Evolutionary conservation across 495 filamentous ascomycete genomes (phyloP).

Genomic region (Thozetella sp.): DNA sequence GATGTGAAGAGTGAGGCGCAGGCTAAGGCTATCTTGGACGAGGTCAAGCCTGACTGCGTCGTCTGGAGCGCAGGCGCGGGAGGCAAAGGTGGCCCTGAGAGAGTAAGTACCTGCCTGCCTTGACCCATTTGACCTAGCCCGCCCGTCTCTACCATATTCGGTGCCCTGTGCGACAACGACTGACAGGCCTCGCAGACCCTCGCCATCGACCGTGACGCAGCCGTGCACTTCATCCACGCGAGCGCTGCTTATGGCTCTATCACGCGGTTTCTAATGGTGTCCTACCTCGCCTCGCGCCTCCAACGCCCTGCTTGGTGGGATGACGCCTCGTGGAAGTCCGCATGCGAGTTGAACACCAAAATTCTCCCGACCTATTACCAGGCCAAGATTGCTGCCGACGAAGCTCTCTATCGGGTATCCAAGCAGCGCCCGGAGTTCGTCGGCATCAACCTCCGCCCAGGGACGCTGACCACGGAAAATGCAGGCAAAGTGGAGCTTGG

Average conservation of each 20-base stretch:
- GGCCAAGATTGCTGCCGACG: constrained; percentile 77
- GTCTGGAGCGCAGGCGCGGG: constrained; percentile 81
- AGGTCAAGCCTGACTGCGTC: constrained; percentile 67
- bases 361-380: constrained; percentile 66
- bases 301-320: constrained; percentile 67
- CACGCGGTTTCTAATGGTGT: constrained; percentile 75
- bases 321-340: constrained; percentile 56
- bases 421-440: constrained; percentile 48
- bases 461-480: constrained; percentile 59
- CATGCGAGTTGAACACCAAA: constrained; percentile 52
- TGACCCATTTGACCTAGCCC: constrained; percentile 15
- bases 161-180: no score
- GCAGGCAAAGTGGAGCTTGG: constrained; percentile 68
- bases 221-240: constrained; percentile 70
- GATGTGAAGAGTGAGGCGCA: constrained; percentile 64
- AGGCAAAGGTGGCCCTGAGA: constrained; percentile 68
- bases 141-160: constrained; percentile 19
- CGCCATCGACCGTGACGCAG: constrained; percentile 67
- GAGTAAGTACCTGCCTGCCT: constrained; percentile 52
- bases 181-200: constrained; percentile 27
- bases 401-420: constrained; percentile 62
- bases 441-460: constrained; percentile 72
- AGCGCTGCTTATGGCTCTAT: constrained; percentile 58
- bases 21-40: constrained; percentile 62
- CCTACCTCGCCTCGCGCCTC: constrained; percentile 63